Evolutionary conservation across 441 rosid species (phyloP), one percentile per base, ranked within the genome.

Genomic region (Populus hybrid): DNA sequence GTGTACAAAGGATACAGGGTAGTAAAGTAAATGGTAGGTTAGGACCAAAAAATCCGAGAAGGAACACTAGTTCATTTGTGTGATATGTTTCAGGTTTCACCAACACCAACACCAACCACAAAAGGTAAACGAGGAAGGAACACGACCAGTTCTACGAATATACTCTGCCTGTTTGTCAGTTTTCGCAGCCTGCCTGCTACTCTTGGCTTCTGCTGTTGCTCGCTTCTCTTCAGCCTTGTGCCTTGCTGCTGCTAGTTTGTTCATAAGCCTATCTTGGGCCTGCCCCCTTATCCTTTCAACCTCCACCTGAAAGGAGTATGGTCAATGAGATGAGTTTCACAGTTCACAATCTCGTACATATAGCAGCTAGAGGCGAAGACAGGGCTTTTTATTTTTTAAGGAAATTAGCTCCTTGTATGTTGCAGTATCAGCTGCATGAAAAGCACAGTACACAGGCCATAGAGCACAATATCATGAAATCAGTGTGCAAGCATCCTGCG

Each of bases 271-370:
- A 50, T 93, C 94, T 75, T 84, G 94, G 23, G 95, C 93, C 73
- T 85, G 88, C 23, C 92, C 93, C 87, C 88, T 91, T 90, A 89
- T 86, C 76, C 90, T 91, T 80, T 91, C 97, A 21, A 94, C 94
- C 84, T 89, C 85, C 26, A 93, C 93, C 98, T 94, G 87, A 79
- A 86, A 21, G 30, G 20, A 9, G 59, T 16, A 66, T 40, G n/a
- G 8, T 42, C 14, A 32, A 20, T 4, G 40, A 57, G 16, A 57
- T 11, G 26, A 28, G n/a, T 50, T 50, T 14, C 57, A 50, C 20
- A 5, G 57, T 14, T 50, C 18, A 50, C 57, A 50, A 50, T 14
- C 2, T 50, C 20, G 20, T 50, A 50, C 20, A 50, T 50, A 16
- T 50, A 50, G 57, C 57, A 50, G 57, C 6, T 50, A 50, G 5